A percentile compares a stretch with the other conserved stretches of the same genome.
These are phyloP conservation scores for Aspergillus bertholletiae DNA, from an alignment of 495 filamentous ascomycete species.

Conservation along the genomic window DNA sequence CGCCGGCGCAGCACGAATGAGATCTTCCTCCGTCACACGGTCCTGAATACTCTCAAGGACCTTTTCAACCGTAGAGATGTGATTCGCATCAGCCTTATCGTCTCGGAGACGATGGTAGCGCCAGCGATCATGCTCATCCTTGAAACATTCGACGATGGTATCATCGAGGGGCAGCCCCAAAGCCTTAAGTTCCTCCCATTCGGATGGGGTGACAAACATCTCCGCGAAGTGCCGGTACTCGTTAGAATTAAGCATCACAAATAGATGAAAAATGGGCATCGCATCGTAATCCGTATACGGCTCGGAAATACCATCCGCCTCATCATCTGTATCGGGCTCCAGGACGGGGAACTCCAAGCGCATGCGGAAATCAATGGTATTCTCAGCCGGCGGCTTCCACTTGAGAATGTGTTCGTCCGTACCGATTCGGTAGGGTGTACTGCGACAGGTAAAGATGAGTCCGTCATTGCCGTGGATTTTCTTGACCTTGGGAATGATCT, in stretches of 20 bases:
- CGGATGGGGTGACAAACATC: conserved; percentile 65
- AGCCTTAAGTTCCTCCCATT: conserved; percentile 81
- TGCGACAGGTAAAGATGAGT: conserved; percentile 91
- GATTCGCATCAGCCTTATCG: conserved; percentile 89
- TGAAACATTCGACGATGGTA: conserved; percentile 81
- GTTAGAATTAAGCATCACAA: conserved; percentile 50
- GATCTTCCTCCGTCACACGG: conserved; percentile 61
- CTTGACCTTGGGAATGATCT: conserved; percentile 74
- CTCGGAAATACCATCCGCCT: conserved; percentile 53
- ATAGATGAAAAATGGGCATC: conserved; percentile 56
- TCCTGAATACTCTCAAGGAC: conserved; percentile 83
- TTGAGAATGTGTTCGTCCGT: conserved; percentile 93
- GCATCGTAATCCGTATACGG: conserved; percentile 57
- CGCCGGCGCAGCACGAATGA: conserved; percentile 56
- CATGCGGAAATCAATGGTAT: conserved; percentile 88
- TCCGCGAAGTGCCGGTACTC: conserved; percentile 60
- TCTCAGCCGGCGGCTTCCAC: conserved; percentile 92
- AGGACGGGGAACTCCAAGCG: conserved; percentile 69
- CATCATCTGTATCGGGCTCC: conserved; percentile 66
- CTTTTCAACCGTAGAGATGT: conserved; percentile 72
- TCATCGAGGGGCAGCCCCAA: conserved; percentile 71
- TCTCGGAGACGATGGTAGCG: conserved; percentile 82
- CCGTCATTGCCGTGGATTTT: conserved; percentile 85
- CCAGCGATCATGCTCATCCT: conserved; percentile 72
- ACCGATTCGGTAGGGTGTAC: conserved; percentile 77